Evolutionary conservation across 441 rosid species (phyloP).

Genomic region (Flueggea neowawraea): DNA sequence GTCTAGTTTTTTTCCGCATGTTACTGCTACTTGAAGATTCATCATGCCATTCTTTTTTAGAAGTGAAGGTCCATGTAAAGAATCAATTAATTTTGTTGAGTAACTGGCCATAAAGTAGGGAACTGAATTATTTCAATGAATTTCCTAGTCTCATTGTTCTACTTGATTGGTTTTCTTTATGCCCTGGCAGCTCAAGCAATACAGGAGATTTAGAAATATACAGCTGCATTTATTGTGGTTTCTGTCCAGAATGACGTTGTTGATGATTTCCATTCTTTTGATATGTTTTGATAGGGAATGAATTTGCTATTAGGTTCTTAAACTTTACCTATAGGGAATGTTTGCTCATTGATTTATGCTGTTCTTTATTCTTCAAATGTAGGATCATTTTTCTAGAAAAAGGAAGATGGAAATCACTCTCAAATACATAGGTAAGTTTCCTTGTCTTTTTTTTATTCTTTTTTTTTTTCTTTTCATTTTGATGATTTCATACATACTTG

Average conservation of each 20-base stretch:
- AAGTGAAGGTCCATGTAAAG: too few relatives aligned
- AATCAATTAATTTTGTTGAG: too few relatives aligned
- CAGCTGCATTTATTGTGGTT: too few relatives aligned
- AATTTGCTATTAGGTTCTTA: neutral
- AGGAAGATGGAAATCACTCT: slow-evolving; percentile 55
- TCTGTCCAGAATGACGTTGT: too few relatives aligned
- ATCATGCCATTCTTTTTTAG: too few relatives aligned
- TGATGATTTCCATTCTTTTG: too few relatives aligned
- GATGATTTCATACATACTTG: slow-evolving; percentile 8
- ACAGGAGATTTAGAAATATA: too few relatives aligned
- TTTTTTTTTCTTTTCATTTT: slow-evolving; percentile 2
- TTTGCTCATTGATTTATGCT: neutral
- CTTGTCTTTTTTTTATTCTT: neutral
- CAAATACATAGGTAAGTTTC: slow-evolving; percentile 60
- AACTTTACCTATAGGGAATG: neutral
- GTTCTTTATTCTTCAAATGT: slow-evolving; percentile 5
- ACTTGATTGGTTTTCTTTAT: too few relatives aligned
- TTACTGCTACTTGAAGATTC: neutral
- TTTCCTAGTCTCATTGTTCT: too few relatives aligned
- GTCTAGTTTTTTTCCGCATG: neutral
- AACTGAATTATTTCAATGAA: too few relatives aligned
- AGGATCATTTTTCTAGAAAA: slow-evolving; percentile 62
- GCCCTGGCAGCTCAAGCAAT: too few relatives aligned
- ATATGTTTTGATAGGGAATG: neutral
- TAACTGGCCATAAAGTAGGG: too few relatives aligned